phyloP scores from a whole-genome alignment of 1,284 basidiomycete genomes.

The Apiotrichum sp. region DNA sequence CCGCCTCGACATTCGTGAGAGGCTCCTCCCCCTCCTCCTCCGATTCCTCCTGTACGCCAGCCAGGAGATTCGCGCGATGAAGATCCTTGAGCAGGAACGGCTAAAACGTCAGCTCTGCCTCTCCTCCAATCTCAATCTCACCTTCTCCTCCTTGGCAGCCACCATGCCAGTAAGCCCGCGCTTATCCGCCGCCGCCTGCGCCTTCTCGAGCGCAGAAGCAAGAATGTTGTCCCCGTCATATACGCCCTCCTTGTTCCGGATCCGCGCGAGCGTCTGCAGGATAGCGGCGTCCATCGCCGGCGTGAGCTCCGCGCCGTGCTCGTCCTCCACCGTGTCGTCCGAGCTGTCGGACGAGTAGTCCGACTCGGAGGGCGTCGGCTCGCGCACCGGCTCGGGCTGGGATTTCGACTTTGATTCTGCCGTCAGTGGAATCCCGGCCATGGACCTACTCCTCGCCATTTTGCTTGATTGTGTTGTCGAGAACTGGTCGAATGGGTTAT shows the following conservation, averaged over 20 bases:
- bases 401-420: background rate
- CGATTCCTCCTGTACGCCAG: constrained; percentile 15
- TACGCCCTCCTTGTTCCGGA: constrained; percentile 73
- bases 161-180: constrained; percentile 19
- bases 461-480: background rate
- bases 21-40: constrained; percentile 31
- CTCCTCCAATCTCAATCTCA: constrained; percentile 5
- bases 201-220: constrained; percentile 55
- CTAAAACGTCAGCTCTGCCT: constrained; percentile 13
- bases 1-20: constrained; percentile 73
- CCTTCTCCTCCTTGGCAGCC: constrained; percentile 25
- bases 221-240: constrained; percentile 65
- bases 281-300: constrained; percentile 93
- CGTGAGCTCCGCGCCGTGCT: constrained; percentile 91
- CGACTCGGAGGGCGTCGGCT: constrained; percentile 14
- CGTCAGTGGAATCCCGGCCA: no score
- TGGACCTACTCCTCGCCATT: constrained; percentile 1
- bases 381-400: constrained; percentile 1
- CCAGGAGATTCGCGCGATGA: constrained; percentile 47
- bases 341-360: constrained; percentile 23
- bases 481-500: no score
- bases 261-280: constrained; percentile 79
- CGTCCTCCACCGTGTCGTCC: constrained; percentile 76
- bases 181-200: constrained; percentile 28
- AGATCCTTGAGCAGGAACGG: constrained; percentile 50